Conservation (phyloP, 1,284 basidiomycete genomes). For the Cutaneotrichosporon cutaneum region DNA sequence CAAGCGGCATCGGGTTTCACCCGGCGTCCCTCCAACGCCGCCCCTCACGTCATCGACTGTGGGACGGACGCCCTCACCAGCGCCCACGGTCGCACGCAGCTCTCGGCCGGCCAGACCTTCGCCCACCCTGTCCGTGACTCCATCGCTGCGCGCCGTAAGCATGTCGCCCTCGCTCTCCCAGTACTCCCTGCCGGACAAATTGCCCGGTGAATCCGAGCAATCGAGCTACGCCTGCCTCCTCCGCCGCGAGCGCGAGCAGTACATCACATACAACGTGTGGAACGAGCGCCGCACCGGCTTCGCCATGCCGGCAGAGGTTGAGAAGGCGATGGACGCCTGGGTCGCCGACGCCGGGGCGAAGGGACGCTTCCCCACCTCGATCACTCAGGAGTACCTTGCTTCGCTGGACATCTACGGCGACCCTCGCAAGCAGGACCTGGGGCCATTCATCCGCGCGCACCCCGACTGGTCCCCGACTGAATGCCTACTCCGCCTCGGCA, state of each 20-base stretch:
- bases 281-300: constrained; percentile 18
- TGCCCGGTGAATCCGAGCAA: constrained; percentile 3
- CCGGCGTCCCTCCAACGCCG: constrained; percentile 10
- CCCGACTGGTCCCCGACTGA: constrained; percentile 34
- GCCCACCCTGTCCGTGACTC: neutral
- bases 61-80: neutral
- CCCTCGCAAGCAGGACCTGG: constrained; percentile 26
- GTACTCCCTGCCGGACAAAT: neutral
- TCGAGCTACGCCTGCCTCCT: constrained; percentile 31
- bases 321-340: constrained; percentile 33
- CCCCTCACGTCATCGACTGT: neutral
- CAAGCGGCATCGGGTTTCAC: neutral
- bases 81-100: neutral
- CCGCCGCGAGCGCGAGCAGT: constrained; percentile 36
- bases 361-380: constrained; percentile 25
- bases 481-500: constrained; percentile 33
- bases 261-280: constrained; percentile 23
- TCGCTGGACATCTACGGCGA: constrained; percentile 31
- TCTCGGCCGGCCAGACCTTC: neutral
- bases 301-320: constrained; percentile 20
- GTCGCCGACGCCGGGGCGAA: constrained; percentile 17
- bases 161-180: constrained; percentile 14
- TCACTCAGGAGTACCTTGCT: constrained; percentile 28
- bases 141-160: constrained; percentile 19
- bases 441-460: constrained; percentile 25